Conservation (phyloP, 2,329 filamentous ascomycete species). For the Hypoxylon sp. region DNA sequence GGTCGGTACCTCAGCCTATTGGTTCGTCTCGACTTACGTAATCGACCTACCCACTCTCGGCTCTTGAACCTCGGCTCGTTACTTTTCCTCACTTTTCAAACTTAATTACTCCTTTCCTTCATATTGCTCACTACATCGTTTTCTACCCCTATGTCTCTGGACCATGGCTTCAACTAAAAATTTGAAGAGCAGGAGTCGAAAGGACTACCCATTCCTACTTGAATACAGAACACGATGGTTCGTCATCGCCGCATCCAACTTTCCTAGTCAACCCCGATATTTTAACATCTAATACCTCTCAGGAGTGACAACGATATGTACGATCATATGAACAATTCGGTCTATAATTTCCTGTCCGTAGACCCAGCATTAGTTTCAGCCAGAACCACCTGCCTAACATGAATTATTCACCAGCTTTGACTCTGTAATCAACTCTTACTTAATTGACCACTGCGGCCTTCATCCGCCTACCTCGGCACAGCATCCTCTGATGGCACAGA, state of each 20-base stretch:
- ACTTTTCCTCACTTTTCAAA: no score
- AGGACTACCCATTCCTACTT: constrained; percentile 79
- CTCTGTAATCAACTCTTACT: constrained; percentile 87
- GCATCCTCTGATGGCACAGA: constrained; percentile 85
- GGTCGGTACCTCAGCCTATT: no score
- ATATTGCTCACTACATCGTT: neutral
- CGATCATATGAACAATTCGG: constrained; percentile 88
- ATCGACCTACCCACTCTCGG: no score
- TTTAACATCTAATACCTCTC: constrained; percentile 22
- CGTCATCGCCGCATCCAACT: constrained; percentile 34
- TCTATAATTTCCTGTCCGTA: constrained; percentile 79
- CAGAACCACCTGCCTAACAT: constrained; percentile 7
- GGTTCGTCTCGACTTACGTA: no score
- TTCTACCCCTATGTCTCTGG: neutral
- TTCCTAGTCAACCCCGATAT: no score
- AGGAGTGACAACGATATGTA: constrained; percentile 97
- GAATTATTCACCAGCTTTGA: constrained; percentile 69
- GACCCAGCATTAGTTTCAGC: neutral
- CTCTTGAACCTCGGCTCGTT: constrained; percentile 4
- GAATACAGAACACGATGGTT: constrained; percentile 91
- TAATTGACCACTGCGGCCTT: constrained; percentile 80
- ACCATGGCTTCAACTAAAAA: constrained; percentile 48
- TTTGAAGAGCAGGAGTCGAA: constrained; percentile 69
- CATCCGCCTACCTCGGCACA: constrained; percentile 74
- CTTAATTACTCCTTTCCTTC: neutral